Conservation (phyloP, 331 rosid genomes). For the Spiraea crenata region DNA sequence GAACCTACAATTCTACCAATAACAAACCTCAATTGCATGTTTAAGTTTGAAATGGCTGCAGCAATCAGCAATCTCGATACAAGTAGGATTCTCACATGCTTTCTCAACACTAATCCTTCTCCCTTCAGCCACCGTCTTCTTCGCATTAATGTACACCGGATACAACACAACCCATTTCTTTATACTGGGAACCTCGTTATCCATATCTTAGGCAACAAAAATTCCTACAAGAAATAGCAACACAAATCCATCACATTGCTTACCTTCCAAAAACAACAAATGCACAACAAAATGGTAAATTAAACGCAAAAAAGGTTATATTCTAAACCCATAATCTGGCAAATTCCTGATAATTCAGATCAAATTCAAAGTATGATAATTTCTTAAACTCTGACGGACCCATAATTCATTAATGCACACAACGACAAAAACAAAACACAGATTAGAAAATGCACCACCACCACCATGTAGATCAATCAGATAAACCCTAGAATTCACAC, state of each 20-base stretch:
- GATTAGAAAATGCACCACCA: neutral
- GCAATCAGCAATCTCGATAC: constrained; percentile 83
- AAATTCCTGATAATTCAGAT: neutral
- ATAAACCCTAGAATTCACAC: neutral
- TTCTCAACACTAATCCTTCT: constrained; percentile 50
- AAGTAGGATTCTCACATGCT: constrained; percentile 78
- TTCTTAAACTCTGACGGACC: neutral
- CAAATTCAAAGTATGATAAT: neutral
- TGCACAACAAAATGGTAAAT: neutral
- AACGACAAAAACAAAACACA: neutral
- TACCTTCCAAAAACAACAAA: constrained; percentile 18
- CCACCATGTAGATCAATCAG: neutral
- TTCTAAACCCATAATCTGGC: too few relatives aligned
- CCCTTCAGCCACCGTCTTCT: constrained; percentile 82
- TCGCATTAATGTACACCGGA: constrained; percentile 79
- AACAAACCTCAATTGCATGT: constrained; percentile 70
- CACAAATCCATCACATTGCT: constrained; percentile 1
- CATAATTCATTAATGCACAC: neutral
- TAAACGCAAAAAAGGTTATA: too few relatives aligned
- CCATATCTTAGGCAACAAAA: constrained; percentile 44
- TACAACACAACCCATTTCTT: constrained; percentile 78
- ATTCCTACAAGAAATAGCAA: constrained; percentile 7
- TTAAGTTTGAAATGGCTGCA: constrained; percentile 71
- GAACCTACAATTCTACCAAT: neutral
- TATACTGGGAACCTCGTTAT: constrained; percentile 45